phyloP scores from a whole-genome alignment of 345 rosid species.

The Geranium rotundifolium region DNA sequence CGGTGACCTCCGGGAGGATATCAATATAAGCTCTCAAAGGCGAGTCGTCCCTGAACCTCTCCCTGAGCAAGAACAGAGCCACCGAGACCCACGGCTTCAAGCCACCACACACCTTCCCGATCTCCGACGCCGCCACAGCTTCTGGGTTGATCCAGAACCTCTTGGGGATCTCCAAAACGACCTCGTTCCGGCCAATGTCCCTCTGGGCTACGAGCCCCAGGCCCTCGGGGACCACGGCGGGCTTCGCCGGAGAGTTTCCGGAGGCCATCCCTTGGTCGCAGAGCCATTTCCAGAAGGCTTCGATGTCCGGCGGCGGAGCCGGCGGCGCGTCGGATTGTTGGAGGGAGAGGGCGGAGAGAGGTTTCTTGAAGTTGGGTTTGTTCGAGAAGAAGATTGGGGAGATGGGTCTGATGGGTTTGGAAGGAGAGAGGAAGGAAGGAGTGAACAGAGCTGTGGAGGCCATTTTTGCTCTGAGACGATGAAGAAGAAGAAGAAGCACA shows the following conservation, averaged over 20 bases:
- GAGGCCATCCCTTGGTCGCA: slow-evolving; percentile 47
- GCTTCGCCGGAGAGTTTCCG: slow-evolving; percentile 43
- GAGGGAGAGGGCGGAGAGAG: slow-evolving; percentile 16
- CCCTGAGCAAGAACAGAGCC: slow-evolving; percentile 67
- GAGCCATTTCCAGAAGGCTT: slow-evolving; percentile 88
- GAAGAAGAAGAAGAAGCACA: too few species aligned
- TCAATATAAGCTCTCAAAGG: slow-evolving; percentile 69
- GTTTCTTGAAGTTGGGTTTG: slow-evolving; percentile 13
- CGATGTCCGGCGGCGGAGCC: slow-evolving; percentile 19
- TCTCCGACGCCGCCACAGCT: slow-evolving; percentile 57
- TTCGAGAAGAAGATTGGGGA: slow-evolving; percentile 3
- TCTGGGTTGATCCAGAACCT: slow-evolving; percentile 84
- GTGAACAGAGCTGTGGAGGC: slow-evolving; percentile 13
- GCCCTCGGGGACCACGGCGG: slow-evolving; percentile 54
- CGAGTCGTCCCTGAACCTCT: slow-evolving; percentile 54
- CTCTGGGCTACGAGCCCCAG: slow-evolving; percentile 69
- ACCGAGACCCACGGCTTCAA: slow-evolving; percentile 86
- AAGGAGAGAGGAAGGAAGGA: slow-evolving; percentile 10
- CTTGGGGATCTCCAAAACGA: slow-evolving; percentile 76
- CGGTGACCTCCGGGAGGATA: slow-evolving; percentile 58
- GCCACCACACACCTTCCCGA: slow-evolving; percentile 58
- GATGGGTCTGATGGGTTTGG: slow-evolving; percentile 11
- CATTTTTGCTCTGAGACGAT: slow-evolving; percentile 8
- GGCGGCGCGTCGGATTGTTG: slow-evolving; percentile 13
- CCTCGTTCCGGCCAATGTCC: slow-evolving; percentile 66